Evolutionary conservation across 768 basidiomycete genomes (phyloP).

Genomic region (Strobilomyces echinocephalus): DNA sequence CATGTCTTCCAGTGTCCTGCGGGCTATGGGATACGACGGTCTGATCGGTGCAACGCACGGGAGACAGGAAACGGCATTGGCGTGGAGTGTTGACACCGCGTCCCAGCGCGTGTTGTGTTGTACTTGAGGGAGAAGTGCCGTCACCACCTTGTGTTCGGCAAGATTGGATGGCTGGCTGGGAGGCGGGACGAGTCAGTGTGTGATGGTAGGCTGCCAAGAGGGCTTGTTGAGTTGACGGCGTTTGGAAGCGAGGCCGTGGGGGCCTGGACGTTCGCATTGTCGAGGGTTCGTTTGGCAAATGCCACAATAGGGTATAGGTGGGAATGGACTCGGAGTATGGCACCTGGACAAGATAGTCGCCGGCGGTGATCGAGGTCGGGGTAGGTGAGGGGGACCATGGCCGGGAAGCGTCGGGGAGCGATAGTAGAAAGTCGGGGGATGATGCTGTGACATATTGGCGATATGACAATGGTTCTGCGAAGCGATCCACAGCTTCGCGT

Average conservation of each 20-base stretch:
- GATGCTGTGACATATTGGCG: constrained; percentile 32
- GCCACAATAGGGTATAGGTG: constrained; percentile 62
- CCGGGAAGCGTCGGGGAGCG: constrained; percentile 29
- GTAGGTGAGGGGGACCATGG: constrained; percentile 34
- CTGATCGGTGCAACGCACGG: constrained; percentile 61
- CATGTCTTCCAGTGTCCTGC: constrained; percentile 27
- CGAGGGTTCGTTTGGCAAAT: constrained; percentile 48
- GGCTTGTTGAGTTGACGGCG: constrained; percentile 58
- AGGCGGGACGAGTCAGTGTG: constrained; percentile 66
- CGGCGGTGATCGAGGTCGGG: constrained; percentile 40
- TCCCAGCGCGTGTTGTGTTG: constrained; percentile 64
- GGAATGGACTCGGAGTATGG: constrained; percentile 74
- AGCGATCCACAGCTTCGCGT: constrained; percentile 19
- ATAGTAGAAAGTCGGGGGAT: constrained; percentile 32
- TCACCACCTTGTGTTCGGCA: constrained; percentile 68
- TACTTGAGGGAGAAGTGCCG: constrained; percentile 58
- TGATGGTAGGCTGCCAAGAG: constrained; percentile 71
- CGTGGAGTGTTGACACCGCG: constrained; percentile 60
- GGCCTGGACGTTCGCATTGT: constrained; percentile 18
- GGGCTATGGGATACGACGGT: constrained; percentile 59
- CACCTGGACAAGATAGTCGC: constrained; percentile 67
- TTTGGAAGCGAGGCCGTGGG: constrained; percentile 33
- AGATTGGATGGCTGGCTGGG: constrained; percentile 50
- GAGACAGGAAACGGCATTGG: constrained; percentile 50
- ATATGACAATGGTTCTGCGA: constrained; percentile 23